Percentiles rank a stretch among this genome's conserved stretches.
phyloP scores from a whole-genome alignment of 345 rosid genomes.

The Acer negundo region DNA sequence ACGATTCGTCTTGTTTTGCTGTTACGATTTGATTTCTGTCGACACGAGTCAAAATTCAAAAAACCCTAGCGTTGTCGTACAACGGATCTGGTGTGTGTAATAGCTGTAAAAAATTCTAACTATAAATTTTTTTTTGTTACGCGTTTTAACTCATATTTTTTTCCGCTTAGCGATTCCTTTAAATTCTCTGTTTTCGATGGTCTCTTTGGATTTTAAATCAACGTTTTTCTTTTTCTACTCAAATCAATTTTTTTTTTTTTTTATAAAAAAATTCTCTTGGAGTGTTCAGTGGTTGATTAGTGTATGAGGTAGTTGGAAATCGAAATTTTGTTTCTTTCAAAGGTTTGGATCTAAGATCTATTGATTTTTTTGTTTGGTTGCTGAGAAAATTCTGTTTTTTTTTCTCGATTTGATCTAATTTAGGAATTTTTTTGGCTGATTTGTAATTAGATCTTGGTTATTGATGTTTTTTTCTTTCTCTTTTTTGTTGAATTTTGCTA shows the following conservation, averaged over 20 bases:
- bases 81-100: slow-evolving; percentile 31
- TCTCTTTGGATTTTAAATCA: not conserved
- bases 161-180: not conserved
- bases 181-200: not conserved
- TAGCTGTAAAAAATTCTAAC: slow-evolving; percentile 16
- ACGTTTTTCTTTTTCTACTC: not conserved
- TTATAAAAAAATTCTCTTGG: not conserved
- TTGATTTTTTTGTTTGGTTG: slow-evolving; percentile 18
- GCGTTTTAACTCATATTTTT: not conserved
- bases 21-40: not conserved
- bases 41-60: not conserved
- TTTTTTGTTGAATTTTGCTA: not conserved
- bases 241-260: not conserved
- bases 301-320: not conserved
- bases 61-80: not conserved
- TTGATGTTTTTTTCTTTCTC: not conserved
- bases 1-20: not conserved
- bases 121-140: not conserved
- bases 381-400: not conserved
- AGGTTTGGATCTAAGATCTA: slow-evolving; percentile 32
- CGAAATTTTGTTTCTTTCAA: not conserved
- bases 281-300: not conserved
- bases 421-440: not conserved
- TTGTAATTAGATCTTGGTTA: not conserved
- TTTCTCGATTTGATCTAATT: not conserved